Evolutionary conservation across 768 basidiomycete genomes (phyloP), one percentile per base, ranked within the genome.

Genomic region (Tephrocybe rancida): DNA sequence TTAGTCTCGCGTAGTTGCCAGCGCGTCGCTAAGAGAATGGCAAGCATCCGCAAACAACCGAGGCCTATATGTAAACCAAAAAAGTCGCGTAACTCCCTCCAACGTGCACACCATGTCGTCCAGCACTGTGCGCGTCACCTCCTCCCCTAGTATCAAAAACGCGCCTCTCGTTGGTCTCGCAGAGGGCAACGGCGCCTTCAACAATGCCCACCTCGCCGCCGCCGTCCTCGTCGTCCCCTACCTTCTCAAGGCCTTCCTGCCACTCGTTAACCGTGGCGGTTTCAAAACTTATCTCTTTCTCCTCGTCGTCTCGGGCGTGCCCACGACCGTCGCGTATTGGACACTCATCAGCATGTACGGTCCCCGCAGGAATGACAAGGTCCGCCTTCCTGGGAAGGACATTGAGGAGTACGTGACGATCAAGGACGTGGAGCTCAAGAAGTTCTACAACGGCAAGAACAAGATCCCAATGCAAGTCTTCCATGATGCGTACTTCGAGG

Each of bases 391-490:
- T 3, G 87, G 87, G 55, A 90, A 88, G 71, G 82, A 89, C 63
- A 84, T 97, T 55, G 89, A 90, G 61, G 83, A 90, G 60, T 99
- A 98, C 69, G 90, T 98, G 65, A 88, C 86, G 41, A 88, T 98
- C 74, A 87, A 92, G 55, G 93, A 96, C 74, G 71, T 75, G 0
- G 88, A 86, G 54, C 81, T 98, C 67, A 90, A 85, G 76, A 77
- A 79, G 26, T 77, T 84, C 54, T 98, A 95, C 75, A 72, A 83
- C 27, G 88, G 86, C 59, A 90, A 87, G 72, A 83, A 86, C 62
- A 98, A 97, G 73, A 98, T 99, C 53, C 95, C 95, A 47, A 95
- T 97, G 88, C 96, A 99, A 73, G 74, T 90, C 60, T 96, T 97
- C 80, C 88, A 98, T 67, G 97, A 99, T 77, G 92, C 93, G 58